phyloP scores from a whole-genome alignment of 495 filamentous ascomycete genomes.

The Hyaloscypha hepaticicola region DNA sequence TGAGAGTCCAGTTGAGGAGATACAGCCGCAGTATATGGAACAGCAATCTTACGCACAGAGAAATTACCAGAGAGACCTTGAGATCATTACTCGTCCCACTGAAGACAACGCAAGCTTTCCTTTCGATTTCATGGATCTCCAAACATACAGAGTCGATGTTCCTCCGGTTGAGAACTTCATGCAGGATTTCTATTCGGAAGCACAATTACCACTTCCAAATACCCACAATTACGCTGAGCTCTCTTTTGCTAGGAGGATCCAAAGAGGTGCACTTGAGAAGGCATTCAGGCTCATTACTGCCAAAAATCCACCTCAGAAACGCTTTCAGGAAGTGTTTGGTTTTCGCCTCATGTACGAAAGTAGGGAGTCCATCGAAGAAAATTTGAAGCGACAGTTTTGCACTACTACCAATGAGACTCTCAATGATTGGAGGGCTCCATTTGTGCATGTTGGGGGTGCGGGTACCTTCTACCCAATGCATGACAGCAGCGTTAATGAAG shows the following conservation, averaged over 20 bases:
- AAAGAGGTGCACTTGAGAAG: conserved; percentile 63
- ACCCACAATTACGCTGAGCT: conserved; percentile 60
- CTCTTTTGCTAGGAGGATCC: conserved; percentile 69
- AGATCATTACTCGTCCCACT: conserved; percentile 32
- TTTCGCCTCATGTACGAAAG: conserved; percentile 58
- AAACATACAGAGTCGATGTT: conserved; percentile 29
- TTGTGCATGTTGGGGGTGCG: conserved; percentile 65
- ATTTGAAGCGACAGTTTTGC: conserved; percentile 40
- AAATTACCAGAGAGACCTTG: conserved; percentile 19
- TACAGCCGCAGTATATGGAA: conserved; percentile 9
- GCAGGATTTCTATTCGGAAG: conserved; percentile 19
- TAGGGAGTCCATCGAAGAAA: conserved; percentile 39
- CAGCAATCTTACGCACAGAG: conserved; percentile 14
- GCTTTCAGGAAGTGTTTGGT: conserved; percentile 59
- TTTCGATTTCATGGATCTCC: conserved; percentile 30
- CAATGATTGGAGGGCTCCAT: conserved; percentile 60
- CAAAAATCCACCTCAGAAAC: conserved; percentile 47
- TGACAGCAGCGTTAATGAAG: conserved; percentile 35
- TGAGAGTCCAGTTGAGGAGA: conserved; percentile 22
- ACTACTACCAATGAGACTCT: conserved; percentile 48
- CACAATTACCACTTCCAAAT: conserved; percentile 38
- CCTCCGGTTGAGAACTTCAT: conserved; percentile 26
- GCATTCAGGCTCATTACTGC: conserved; percentile 60
- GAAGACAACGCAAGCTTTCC: conserved; percentile 34
- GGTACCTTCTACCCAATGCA: conserved; percentile 58